Base-by-base conservation (phyloP, 371 early-diverging fungal species). In the Conidiobolus incongruus region DNA sequence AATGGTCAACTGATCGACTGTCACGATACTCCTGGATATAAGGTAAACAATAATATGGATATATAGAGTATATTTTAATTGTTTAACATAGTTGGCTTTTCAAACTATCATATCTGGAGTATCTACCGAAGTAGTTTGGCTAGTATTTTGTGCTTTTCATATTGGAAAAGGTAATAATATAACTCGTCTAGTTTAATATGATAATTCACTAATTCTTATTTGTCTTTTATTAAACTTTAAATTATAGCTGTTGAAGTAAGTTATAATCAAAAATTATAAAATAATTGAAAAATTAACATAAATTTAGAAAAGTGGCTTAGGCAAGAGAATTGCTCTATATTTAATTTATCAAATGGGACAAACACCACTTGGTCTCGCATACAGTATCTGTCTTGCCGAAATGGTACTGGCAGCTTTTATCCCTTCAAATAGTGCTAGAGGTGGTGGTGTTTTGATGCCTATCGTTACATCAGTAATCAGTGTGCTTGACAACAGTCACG, bases 351-450 rank as follows among this genome's bases (percentile, higher is more conserved):
- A 47, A 12, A 67, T 76, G 57, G 72, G 77, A 8, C 55, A 54
- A 17, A 65, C 61, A 5, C 52, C 62, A 16, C 40, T 66, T 13
- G 73, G 76, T 7, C 53, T 78, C 4, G 76, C 55, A 48, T 17
- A 16, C 40, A 16, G 49, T 60, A 51, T 35, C 19, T 7, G 19
- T 20, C 15, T 35, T 13, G 6, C 36, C 13, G 77, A 77, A 50
- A 40, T 77, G 15, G 34, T 62, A 12, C 44, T 78, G 26, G 75
- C 71, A 2, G 73, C 79, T 0, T 72, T 78, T 50, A 71, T 78
- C 17, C 79, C 79, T 2, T 70, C 70, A 23, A 78, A 78, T 47
- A 70, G 72, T 0, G 79, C 79, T n/a, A 63, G 79, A 35, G 77
- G 77, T 16, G 78, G 78, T 10, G 74, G 79, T 15, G 73, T 78